Evolutionary conservation across 192 early-diverging fungal species (phyloP).

Genomic region (Oehlia diaphana): DNA sequence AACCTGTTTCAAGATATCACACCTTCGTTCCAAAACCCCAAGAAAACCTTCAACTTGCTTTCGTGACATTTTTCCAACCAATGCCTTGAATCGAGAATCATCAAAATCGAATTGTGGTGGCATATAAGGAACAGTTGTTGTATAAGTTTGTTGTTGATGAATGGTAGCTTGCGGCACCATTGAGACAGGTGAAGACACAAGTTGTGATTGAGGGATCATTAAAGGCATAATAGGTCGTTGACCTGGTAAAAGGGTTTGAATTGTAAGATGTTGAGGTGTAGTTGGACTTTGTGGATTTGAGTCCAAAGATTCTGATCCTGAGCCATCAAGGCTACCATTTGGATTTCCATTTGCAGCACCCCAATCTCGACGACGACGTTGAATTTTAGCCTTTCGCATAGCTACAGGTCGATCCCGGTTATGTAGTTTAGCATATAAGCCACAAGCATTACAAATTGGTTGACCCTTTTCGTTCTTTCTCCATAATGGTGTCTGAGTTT

Average conservation of each 20-base stretch:
- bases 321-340: constrained; percentile 11
- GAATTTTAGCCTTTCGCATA: constrained; percentile 71
- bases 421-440: constrained; percentile 92
- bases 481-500: constrained; percentile 78
- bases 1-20: constrained; percentile 45
- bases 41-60: constrained; percentile 56
- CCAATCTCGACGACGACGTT: constrained; percentile 58
- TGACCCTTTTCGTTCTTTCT: constrained; percentile 70
- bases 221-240: constrained; percentile 29
- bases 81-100: constrained; percentile 41
- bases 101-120: constrained; percentile 36
- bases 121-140: constrained; percentile 1
- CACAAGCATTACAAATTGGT: constrained; percentile 82
- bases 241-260: constrained; percentile 18
- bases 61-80: constrained; percentile 48
- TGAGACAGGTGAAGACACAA: neutral
- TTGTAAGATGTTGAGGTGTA: constrained; percentile 16
- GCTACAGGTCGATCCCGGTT: constrained; percentile 79
- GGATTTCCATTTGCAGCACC: constrained; percentile 34
- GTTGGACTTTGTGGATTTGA: constrained; percentile 22
- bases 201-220: constrained; percentile 9
- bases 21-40: constrained; percentile 55
- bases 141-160: constrained; percentile 6
- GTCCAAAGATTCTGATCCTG: constrained; percentile 11
- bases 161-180: neutral